phyloP scores from a whole-genome alignment of 2,329 filamentous ascomycete genomes.

The Venturia pyrina region DNA sequence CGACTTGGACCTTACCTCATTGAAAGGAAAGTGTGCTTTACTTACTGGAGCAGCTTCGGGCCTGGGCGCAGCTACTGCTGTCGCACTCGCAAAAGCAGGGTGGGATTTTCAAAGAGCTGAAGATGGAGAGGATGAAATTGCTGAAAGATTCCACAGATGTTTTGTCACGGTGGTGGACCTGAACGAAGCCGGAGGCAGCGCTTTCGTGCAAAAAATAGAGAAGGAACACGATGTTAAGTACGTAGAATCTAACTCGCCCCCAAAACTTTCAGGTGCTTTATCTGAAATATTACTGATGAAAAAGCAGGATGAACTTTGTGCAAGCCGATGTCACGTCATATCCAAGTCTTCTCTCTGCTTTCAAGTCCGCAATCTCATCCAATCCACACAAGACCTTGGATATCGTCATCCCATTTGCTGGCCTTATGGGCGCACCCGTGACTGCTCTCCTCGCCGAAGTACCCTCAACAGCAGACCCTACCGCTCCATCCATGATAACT shows the following conservation, averaged over 20 bases:
- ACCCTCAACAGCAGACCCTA: constrained; percentile 16
- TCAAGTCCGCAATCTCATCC: constrained; percentile 22
- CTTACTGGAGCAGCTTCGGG: constrained; percentile 20
- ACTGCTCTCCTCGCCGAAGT: constrained; percentile 15
- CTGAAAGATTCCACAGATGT: constrained; percentile 14
- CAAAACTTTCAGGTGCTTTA: too few species aligned
- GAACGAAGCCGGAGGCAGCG: constrained; percentile 13
- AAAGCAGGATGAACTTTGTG: constrained; percentile 21
- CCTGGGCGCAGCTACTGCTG: too few species aligned
- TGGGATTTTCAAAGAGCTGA: too few species aligned
- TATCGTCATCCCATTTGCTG: constrained; percentile 23
- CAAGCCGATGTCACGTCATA: constrained; percentile 23
- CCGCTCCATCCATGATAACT: constrained; percentile 18
- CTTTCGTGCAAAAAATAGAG: not conserved
- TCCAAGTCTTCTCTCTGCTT: constrained; percentile 20
- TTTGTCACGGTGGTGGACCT: constrained; percentile 21
- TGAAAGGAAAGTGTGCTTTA: constrained; percentile 19
- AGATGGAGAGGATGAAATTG: too few species aligned
- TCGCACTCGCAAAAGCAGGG: too few species aligned
- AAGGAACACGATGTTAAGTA: not conserved
- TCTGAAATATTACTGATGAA: too few species aligned
- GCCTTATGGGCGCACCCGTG: constrained; percentile 17
- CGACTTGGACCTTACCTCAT: constrained; percentile 14
- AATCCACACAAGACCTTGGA: constrained; percentile 21
- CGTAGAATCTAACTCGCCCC: not conserved